These are phyloP conservation scores for Hyaloscypha bicolor DNA, from an alignment of 495 filamentous ascomycete species.

Conservation along the genomic window DNA sequence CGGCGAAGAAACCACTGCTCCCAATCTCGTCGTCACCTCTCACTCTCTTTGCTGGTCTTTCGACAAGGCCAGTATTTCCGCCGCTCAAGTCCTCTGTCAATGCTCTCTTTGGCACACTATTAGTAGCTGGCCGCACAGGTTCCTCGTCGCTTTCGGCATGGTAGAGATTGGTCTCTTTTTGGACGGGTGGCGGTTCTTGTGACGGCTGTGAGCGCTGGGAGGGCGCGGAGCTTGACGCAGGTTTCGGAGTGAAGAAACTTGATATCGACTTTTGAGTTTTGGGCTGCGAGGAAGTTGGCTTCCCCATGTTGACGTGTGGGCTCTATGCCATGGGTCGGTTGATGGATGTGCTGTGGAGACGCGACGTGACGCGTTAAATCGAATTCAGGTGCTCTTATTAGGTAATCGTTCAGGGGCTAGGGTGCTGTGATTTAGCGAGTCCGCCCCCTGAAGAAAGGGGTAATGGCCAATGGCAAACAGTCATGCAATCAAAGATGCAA, in stretches of 20 bases:
- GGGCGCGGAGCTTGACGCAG: constrained; percentile 38
- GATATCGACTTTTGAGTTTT: constrained; percentile 84
- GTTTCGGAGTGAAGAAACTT: constrained; percentile 79
- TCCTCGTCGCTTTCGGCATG: constrained; percentile 31
- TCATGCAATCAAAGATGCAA: too few relatives aligned
- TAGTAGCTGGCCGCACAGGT: neutral
- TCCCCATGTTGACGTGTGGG: constrained; percentile 17
- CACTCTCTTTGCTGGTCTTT: constrained; percentile 44
- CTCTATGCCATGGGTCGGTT: neutral
- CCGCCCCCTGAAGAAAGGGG: neutral
- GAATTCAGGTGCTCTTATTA: neutral
- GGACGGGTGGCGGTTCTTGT: constrained; percentile 21
- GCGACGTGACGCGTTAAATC: constrained; percentile 1
- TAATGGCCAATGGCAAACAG: neutral
- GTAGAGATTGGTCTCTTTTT: constrained; percentile 20
- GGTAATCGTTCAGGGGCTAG: neutral
- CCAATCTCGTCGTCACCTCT: constrained; percentile 38
- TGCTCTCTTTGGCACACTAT: constrained; percentile 39
- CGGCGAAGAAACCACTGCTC: constrained; percentile 29
- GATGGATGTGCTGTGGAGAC: neutral
- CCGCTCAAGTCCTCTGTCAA: constrained; percentile 46
- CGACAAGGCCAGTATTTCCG: constrained; percentile 35
- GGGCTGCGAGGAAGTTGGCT: constrained; percentile 25
- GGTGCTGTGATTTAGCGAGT: neutral
- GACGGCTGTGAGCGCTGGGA: constrained; percentile 26